Base-by-base conservation (phyloP, 1,284 basidiomycete species). In the Sphagnurus paluster region DNA sequence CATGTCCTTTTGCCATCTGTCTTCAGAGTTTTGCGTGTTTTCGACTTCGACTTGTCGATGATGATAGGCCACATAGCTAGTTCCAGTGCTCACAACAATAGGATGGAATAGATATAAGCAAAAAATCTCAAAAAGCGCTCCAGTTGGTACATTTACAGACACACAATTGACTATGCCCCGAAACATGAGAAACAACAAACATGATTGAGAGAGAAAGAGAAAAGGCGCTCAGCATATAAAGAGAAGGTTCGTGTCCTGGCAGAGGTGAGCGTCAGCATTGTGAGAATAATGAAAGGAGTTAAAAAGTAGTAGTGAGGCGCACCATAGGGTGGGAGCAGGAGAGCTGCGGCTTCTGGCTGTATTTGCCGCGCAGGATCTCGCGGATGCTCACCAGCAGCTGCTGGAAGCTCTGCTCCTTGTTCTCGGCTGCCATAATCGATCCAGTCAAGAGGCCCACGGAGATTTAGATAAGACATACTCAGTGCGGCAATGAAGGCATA, bases 321-420 rank as follows among this genome's bases (percentile, higher is more conserved):
- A 86, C 87, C 65, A 90, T 89, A 0, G 86, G 87, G 59, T 90
- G 87, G 25, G 88, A 90, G 55, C 80, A 77, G 33, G 86, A 86
- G 28, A 89, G 71, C 80, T 86, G 88, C 8, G 92, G 92, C 66
- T 92, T 93, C 75, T 95, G 93, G 41, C 77, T 81, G 62, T 94
- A 95, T 63, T 88, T 88, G 42, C 63, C 55, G 30, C 60, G 66
- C 49, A 91, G 67, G 53, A 85, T 81, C 9, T 62, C 68, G 35
- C 86, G 80, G 49, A 96, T 76, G 28, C 73, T 80, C 50, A 73
- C 67, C n/a, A 95, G 76, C 4, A 96, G 78, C 60, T 89, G 78
- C 59, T 86, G 80, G 58, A 94, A 96, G 53, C 81, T 89, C 65
- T 90, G 90, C 52, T 86, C 77, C 9, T 79, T 76, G 60, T 87